phyloP scores from a whole-genome alignment of 1,284 basidiomycete species.

The Melampsora occidentalis region DNA sequence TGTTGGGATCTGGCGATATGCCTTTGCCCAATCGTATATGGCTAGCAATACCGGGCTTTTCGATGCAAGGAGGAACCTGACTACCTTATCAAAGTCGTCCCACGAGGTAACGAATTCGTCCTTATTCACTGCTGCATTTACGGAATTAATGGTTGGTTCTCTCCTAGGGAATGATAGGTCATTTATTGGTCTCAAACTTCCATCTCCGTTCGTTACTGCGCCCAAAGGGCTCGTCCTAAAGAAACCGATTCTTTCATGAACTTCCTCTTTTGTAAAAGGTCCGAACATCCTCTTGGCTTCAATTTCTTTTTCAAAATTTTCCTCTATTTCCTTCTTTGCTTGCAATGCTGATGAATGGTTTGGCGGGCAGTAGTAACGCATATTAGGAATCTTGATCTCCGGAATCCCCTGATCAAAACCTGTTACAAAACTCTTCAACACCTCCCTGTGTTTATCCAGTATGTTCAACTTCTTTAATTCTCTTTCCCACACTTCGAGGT shows the following conservation, averaged over 20 bases:
- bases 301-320: background rate
- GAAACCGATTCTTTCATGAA: background rate
- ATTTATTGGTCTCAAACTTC: background rate
- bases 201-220: background rate
- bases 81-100: background rate
- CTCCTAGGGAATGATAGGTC: background rate
- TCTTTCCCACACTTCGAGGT: no score
- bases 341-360: background rate
- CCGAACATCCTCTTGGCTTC: background rate
- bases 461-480: no score
- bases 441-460: no score
- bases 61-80: background rate
- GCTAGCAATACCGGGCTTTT: background rate
- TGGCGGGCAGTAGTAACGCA: background rate
- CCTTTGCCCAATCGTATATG: no score
- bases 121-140: background rate
- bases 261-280: background rate
- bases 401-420: conserved; percentile 8
- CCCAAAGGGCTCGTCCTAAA: background rate
- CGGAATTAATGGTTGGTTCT: background rate
- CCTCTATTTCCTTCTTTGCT: background rate
- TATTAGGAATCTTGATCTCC: background rate
- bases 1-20: background rate
- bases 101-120: background rate
- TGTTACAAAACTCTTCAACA: background rate